These are phyloP conservation scores for Dictyostelium firmibasis DNA, from an alignment of 78 protist species.

Conservation along the genomic window DNA sequence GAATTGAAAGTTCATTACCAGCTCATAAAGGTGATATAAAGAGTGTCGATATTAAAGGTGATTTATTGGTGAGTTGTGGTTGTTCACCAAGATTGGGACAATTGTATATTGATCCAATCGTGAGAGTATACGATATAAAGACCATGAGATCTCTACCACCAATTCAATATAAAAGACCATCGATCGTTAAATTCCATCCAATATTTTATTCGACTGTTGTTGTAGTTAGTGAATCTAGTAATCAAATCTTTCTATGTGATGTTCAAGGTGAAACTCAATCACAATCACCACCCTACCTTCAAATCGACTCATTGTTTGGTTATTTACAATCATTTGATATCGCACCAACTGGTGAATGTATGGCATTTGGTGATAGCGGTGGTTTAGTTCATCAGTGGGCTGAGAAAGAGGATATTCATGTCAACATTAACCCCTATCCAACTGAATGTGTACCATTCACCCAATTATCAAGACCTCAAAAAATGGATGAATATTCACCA, in stretches of 20 bases:
- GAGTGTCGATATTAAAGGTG: constrained; percentile 47
- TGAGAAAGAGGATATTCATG: constrained; percentile 53
- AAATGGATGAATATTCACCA: constrained; percentile 56
- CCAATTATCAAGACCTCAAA: background rate
- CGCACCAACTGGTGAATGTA: constrained; percentile 54
- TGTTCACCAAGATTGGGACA: constrained; percentile 62
- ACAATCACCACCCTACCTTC: background rate
- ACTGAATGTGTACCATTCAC: constrained; percentile 30
- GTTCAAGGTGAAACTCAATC: constrained; percentile 43
- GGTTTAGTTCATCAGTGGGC: constrained; percentile 71
- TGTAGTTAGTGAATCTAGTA: constrained; percentile 20
- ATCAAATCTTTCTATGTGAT: constrained; percentile 51
- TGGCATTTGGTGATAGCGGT: constrained; percentile 82
- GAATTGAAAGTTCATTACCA: constrained; percentile 17
- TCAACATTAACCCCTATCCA: constrained; percentile 30
- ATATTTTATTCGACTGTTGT: constrained; percentile 37
- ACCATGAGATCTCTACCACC: constrained; percentile 57
- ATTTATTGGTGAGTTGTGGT: constrained; percentile 48
- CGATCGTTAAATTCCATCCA: constrained; percentile 76
- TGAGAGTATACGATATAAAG: constrained; percentile 44
- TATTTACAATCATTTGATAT: constrained; percentile 62
- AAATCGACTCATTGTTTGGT: constrained; percentile 54
- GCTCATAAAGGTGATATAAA: constrained; percentile 65
- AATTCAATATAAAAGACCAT: constrained; percentile 57
- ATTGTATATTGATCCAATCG: constrained; percentile 35